Evolutionary conservation across 495 filamentous ascomycete species (phyloP).

Genomic region (Aspergillus ellipticus): DNA sequence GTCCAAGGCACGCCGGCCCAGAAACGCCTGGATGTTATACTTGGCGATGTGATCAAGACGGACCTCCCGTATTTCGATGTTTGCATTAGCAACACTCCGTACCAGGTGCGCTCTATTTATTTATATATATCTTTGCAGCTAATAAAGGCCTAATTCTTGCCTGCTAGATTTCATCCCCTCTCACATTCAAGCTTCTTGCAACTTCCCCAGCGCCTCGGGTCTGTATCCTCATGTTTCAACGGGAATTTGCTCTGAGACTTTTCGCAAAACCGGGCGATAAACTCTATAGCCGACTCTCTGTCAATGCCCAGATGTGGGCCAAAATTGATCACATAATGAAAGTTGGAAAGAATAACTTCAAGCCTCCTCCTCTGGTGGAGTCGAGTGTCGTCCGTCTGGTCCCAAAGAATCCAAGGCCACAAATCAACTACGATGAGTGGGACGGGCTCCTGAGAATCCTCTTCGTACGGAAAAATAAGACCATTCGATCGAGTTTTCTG

Average conservation of each 20-base stretch:
- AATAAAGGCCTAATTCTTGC: background rate
- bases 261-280: constrained; percentile 75
- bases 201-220: constrained; percentile 70
- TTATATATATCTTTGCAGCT: constrained; percentile 1
- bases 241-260: constrained; percentile 73
- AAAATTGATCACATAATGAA: constrained; percentile 85
- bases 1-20: constrained; percentile 80
- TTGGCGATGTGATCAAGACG: constrained; percentile 93
- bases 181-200: constrained; percentile 85
- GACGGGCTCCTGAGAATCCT: constrained; percentile 82
- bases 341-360: constrained; percentile 92
- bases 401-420: constrained; percentile 75
- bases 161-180: constrained; percentile 74
- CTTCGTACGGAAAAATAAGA: constrained; percentile 77
- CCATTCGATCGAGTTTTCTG: constrained; percentile 71
- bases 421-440: constrained; percentile 90
- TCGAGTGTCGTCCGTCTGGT: constrained; percentile 75
- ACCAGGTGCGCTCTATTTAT: constrained; percentile 53
- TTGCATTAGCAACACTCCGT: constrained; percentile 91
- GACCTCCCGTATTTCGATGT: constrained; percentile 85
- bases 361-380: constrained; percentile 88
- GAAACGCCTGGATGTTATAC: constrained; percentile 75
- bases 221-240: constrained; percentile 80
- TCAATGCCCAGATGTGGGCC: constrained; percentile 95
- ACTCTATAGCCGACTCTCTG: constrained; percentile 80